A percentile compares a stretch with the other conserved stretches of the same genome.
These are phyloP conservation scores for Rhododendron ovatum DNA, from an alignment of 148 eudicot genomes.

Conservation along the genomic window DNA sequence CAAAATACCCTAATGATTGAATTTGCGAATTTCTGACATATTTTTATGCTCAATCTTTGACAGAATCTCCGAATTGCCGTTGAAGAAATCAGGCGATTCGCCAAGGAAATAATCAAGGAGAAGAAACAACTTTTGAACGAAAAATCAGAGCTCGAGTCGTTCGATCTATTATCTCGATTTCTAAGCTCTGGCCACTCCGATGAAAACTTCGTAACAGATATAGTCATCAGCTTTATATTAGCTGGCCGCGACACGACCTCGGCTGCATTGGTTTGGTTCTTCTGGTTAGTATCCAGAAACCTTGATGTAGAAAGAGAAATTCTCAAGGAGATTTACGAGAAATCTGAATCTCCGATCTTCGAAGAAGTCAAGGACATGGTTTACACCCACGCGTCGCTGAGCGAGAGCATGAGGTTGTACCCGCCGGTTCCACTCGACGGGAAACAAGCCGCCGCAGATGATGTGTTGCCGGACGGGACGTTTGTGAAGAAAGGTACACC, in stretches of 20 bases:
- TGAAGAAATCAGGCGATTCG: conserved; percentile 6
- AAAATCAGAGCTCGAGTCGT: neutral
- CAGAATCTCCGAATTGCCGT: conserved; percentile 10
- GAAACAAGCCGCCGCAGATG: conserved; percentile 7
- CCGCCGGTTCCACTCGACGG: conserved; percentile 14
- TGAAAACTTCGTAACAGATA: conserved; percentile 15
- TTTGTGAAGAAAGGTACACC: conserved; percentile 11
- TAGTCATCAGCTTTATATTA: conserved; percentile 23
- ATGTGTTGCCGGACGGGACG: conserved; percentile 22
- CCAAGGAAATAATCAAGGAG: conserved; percentile 4
- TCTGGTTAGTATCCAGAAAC: conserved; percentile 18
- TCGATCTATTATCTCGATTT: conserved; percentile 22
- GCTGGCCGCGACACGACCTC: conserved; percentile 29
- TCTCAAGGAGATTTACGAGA: conserved; percentile 15
- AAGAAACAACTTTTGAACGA: conserved; percentile 3
- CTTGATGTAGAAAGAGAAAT: conserved; percentile 9
- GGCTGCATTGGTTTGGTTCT: conserved; percentile 14
- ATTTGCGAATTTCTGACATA: neutral
- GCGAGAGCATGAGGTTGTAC: conserved; percentile 20
- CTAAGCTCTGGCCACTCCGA: conserved; percentile 15
- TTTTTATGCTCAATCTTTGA: neutral
- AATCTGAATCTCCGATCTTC: neutral
- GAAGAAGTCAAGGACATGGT: conserved; percentile 11
- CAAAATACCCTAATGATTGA: neutral
- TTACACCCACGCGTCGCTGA: conserved; percentile 9